Conservation (phyloP, 805 yeast species). For the Teunomyces lycoperdinae region DNA sequence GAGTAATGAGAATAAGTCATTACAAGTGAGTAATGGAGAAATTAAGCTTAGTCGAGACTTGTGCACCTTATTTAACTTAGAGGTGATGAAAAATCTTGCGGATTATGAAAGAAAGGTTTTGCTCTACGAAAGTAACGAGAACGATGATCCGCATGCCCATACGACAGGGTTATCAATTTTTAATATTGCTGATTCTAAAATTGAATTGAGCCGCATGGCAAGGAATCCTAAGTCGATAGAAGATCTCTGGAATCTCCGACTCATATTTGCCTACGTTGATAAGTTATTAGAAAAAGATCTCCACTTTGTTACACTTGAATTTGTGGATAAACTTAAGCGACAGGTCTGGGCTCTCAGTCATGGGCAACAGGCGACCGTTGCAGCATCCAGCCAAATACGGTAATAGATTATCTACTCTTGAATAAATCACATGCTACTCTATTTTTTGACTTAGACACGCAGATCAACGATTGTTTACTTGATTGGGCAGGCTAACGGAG, state of each 20-base stretch:
- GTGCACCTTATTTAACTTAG: conserved; percentile 19
- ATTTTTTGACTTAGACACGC: not conserved
- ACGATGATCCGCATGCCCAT: conserved; percentile 17
- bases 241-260: conserved; percentile 61
- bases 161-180: conserved; percentile 41
- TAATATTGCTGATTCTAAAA: conserved; percentile 50
- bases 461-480: not conserved
- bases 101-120: conserved; percentile 31
- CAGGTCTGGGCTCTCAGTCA: conserved; percentile 30
- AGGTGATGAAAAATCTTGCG: conserved; percentile 20
- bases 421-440: not conserved
- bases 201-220: conserved; percentile 48
- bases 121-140: conserved; percentile 22
- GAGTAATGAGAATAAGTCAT: conserved; percentile 31
- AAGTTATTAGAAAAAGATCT: conserved; percentile 33
- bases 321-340: conserved; percentile 52
- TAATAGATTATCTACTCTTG: not conserved
- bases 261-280: conserved; percentile 62
- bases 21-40: conserved; percentile 27
- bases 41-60: conserved; percentile 23
- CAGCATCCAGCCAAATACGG: not conserved
- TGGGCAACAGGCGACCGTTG: not conserved
- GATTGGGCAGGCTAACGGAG: not conserved
- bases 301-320: conserved; percentile 47
- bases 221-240: conserved; percentile 41